phyloP scores from a whole-genome alignment of 2,329 filamentous ascomycete species.

The Microcyclosporella mali region DNA sequence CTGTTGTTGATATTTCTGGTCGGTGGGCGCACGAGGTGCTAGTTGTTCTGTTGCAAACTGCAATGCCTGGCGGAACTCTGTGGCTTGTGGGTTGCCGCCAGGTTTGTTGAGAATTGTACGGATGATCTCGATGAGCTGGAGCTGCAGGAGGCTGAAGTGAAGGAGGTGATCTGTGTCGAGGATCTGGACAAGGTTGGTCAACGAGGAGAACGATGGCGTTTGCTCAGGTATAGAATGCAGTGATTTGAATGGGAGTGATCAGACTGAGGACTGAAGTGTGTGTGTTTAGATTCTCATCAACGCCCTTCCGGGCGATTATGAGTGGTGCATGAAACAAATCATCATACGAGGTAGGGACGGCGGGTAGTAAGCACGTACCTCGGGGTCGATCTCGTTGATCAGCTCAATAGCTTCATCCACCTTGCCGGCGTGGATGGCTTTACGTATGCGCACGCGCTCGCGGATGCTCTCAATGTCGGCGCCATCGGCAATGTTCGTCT shows the following conservation, averaged over 20 bases:
- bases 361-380: constrained; percentile 57
- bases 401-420: constrained; percentile 79
- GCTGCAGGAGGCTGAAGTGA: constrained; percentile 81
- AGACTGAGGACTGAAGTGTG: constrained; percentile 81
- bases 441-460: constrained; percentile 74
- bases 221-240: constrained; percentile 1
- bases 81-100: constrained; percentile 48
- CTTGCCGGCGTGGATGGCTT: constrained; percentile 76
- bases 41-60: constrained; percentile 84
- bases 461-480: constrained; percentile 65
- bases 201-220: background rate
- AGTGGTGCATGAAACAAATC: constrained; percentile 99
- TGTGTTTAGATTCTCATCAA: constrained; percentile 75
- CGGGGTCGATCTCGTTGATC: constrained; percentile 82
- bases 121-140: constrained; percentile 93
- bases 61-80: constrained; percentile 75
- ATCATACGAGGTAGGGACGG: constrained; percentile 63
- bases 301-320: constrained; percentile 74
- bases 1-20: constrained; percentile 73
- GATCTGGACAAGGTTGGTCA: constrained; percentile 53
- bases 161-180: constrained; percentile 75
- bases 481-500: constrained; percentile 77
- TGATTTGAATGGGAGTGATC: constrained; percentile 51
- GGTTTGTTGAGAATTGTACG: constrained; percentile 50
- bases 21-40: constrained; percentile 76